phyloP scores from a whole-genome alignment of 192 early-diverging fungal species.

The Geranomyces michiganensis region DNA sequence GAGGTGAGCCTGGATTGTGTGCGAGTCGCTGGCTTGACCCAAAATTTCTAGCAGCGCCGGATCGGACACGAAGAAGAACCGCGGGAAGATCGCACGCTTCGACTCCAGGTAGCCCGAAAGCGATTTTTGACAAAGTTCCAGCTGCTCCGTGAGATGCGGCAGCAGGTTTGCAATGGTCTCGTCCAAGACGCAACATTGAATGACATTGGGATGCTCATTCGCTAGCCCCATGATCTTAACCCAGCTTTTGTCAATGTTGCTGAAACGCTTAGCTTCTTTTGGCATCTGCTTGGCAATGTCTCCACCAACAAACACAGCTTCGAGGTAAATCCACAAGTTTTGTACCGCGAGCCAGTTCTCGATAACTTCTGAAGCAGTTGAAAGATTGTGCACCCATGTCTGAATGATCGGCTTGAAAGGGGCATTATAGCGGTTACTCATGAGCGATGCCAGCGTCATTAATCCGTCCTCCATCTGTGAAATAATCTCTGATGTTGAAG shows the following conservation, averaged over 20 bases:
- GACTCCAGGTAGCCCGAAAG: conserved; percentile 66
- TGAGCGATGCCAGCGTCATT: conserved; percentile 64
- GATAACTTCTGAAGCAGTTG: conserved; percentile 67
- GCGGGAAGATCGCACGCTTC: conserved; percentile 66
- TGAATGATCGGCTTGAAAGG: conserved; percentile 66
- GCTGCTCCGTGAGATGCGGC: conserved; percentile 65
- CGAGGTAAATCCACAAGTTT: conserved; percentile 70
- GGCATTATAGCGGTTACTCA: conserved; percentile 67
- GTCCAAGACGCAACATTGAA: conserved; percentile 65
- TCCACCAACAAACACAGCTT: conserved; percentile 69
- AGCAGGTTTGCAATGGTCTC: conserved; percentile 68
- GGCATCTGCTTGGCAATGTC: conserved; percentile 74
- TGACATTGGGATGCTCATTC: conserved; percentile 70
- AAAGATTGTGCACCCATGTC: conserved; percentile 68
- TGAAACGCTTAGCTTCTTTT: conserved; percentile 69
- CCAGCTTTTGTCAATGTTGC: conserved; percentile 70
- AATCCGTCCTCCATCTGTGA: conserved; percentile 66
- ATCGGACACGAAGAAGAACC: conserved; percentile 70
- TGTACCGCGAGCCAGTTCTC: conserved; percentile 70
- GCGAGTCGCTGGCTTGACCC: conserved; percentile 66
- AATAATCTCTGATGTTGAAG: conserved; percentile 64
- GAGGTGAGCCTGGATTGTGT: conserved; percentile 67
- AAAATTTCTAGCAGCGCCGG: conserved; percentile 67
- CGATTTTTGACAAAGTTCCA: conserved; percentile 69
- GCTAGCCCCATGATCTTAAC: conserved; percentile 69